Conservation (phyloP, 495 filamentous ascomycete genomes). For the Penicillium robsamsonii region DNA sequence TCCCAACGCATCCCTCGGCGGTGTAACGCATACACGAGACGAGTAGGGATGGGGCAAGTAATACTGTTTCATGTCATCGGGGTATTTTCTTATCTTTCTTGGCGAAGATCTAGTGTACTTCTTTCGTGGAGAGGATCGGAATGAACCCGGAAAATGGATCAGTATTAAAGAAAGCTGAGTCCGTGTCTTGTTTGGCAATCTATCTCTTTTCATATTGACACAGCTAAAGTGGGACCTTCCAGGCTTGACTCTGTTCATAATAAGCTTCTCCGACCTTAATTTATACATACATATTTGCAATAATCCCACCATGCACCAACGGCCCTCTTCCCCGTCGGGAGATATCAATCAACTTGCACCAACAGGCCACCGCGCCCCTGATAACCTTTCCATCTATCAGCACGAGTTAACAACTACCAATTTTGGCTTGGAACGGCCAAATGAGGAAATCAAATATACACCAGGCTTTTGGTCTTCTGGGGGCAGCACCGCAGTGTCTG, state of each 20-base stretch:
- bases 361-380: background rate
- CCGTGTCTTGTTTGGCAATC: background rate
- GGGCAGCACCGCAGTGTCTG: conserved; percentile 27
- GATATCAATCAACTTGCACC: background rate
- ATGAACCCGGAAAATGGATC: conserved; percentile 3
- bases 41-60: conserved; percentile 12
- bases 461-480: conserved; percentile 25
- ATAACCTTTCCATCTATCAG: background rate
- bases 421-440: conserved; percentile 5
- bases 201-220: background rate
- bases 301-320: conserved; percentile 4
- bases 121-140: conserved; percentile 12
- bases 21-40: conserved; percentile 14
- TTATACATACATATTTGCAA: background rate
- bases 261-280: background rate
- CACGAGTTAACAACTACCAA: background rate
- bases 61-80: conserved; percentile 4
- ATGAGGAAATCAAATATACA: conserved; percentile 24
- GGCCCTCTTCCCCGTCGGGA: background rate
- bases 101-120: conserved; percentile 9
- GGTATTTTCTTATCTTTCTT: conserved; percentile 12
- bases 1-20: background rate
- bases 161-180: conserved; percentile 9
- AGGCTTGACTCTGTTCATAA: background rate
- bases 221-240: background rate